Percentiles rank a stretch among this genome's conserved stretches.
Conservation (phyloP, 2,329 filamentous ascomycete species). For the Penicillium sclerotiorum region DNA sequence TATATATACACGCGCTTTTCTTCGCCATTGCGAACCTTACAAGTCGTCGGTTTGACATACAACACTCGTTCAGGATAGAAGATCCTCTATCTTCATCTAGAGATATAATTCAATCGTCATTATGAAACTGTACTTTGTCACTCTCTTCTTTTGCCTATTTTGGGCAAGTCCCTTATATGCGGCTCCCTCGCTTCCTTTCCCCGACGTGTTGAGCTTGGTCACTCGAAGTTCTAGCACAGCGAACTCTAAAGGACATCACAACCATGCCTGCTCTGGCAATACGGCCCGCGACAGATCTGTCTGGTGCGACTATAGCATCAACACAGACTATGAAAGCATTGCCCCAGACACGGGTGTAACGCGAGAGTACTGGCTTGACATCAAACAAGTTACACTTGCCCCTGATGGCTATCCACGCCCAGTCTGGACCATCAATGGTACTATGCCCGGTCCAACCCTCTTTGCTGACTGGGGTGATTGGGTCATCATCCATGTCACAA, state of each 20-base stretch:
- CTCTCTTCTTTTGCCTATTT: no score
- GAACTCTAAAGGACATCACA: neutral
- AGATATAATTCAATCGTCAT: no score
- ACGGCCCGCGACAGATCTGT: conserved; percentile 8
- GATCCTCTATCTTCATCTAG: no score
- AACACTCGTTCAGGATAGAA: no score
- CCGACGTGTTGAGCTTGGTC: no score
- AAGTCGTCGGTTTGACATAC: no score
- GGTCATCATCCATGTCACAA: conserved; percentile 30
- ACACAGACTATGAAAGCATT: conserved; percentile 15
- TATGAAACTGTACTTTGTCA: no score
- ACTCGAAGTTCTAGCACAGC: no score
- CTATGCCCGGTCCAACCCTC: conserved; percentile 38
- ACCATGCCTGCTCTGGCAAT: conserved; percentile 12
- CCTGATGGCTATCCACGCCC: conserved; percentile 33
- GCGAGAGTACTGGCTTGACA: conserved; percentile 31
- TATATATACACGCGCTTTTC: no score
- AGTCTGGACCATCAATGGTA: conserved; percentile 34
- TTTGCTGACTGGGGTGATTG: conserved; percentile 41
- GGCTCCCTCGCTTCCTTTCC: no score
- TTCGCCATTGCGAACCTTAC: no score
- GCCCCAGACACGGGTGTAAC: conserved; percentile 27
- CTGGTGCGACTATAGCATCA: conserved; percentile 17
- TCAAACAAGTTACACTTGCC: conserved; percentile 24
- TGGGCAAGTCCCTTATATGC: no score